These are phyloP conservation scores for Brettanomyces custersianus DNA, from an alignment of 805 yeast genomes.

Conservation along the genomic window DNA sequence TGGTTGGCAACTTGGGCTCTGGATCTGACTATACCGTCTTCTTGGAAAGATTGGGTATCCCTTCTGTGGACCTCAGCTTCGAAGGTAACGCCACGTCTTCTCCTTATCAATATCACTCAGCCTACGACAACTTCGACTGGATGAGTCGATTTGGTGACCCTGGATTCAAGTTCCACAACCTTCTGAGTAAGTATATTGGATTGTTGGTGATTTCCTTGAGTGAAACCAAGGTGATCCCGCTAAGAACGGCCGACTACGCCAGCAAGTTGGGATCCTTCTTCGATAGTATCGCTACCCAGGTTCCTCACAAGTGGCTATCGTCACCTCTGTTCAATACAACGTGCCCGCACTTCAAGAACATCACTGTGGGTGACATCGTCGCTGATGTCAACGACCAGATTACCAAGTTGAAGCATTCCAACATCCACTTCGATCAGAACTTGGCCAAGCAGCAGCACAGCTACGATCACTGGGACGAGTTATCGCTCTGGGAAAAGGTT, in stretches of 20 bases:
- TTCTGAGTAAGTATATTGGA: slow-evolving; percentile 46
- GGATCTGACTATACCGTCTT: slow-evolving; percentile 66
- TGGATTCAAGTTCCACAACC: slow-evolving; percentile 48
- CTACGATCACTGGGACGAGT: slow-evolving; percentile 15
- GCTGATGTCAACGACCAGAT: slow-evolving; percentile 22
- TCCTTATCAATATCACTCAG: slow-evolving; percentile 68
- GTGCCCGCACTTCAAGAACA: not conserved
- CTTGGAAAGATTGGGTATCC: slow-evolving; percentile 50
- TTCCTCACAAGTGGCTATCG: slow-evolving; percentile 20
- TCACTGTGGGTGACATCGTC: slow-evolving; percentile 15
- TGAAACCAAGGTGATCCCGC: slow-evolving; percentile 37
- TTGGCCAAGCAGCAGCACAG: slow-evolving; percentile 13
- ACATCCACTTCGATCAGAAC: slow-evolving; percentile 20
- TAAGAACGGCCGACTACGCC: slow-evolving; percentile 42
- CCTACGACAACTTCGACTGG: slow-evolving; percentile 68
- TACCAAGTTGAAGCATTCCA: slow-evolving; percentile 12
- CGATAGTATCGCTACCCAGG: slow-evolving; percentile 15
- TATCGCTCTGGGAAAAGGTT: slow-evolving; percentile 20
- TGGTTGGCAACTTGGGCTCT: slow-evolving; percentile 47
- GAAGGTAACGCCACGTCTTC: slow-evolving; percentile 36
- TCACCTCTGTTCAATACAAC: slow-evolving; percentile 1
- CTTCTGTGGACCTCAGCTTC: slow-evolving; percentile 56
- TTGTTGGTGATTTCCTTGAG: slow-evolving; percentile 37
- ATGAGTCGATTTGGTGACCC: slow-evolving; percentile 57
- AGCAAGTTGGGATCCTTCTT: slow-evolving; percentile 41